These are phyloP conservation scores for Pythium oligandrum DNA, from an alignment of 352 stramenopile genomes.

Conservation along the genomic window DNA sequence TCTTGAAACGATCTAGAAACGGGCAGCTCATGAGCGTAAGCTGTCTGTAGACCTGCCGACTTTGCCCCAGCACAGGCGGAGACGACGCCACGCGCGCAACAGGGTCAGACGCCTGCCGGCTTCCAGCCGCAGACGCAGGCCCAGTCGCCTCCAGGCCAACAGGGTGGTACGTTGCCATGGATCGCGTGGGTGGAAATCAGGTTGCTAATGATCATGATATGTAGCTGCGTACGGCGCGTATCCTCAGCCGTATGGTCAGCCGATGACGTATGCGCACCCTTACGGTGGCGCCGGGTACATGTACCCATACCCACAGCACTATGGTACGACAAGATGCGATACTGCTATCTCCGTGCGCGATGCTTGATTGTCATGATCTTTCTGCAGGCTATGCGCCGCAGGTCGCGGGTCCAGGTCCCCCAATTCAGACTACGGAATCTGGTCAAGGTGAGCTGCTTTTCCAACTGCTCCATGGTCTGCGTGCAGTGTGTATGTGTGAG, in stretches of 20 bases:
- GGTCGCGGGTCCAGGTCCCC: constrained; percentile 75
- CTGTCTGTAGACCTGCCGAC: constrained; percentile 38
- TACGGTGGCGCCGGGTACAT: constrained; percentile 78
- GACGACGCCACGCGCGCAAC: constrained; percentile 26
- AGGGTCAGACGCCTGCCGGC: constrained; percentile 13
- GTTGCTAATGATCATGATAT: neutral
- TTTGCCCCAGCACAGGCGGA: constrained; percentile 17
- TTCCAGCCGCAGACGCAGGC: constrained; percentile 31
- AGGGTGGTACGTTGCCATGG: neutral
- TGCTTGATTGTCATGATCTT: constrained; percentile 2
- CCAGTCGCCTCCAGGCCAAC: constrained; percentile 30
- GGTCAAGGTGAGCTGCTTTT: constrained; percentile 60
- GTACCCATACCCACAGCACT: constrained; percentile 82
- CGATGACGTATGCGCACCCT: constrained; percentile 68
- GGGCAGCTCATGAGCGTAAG: too few relatives aligned
- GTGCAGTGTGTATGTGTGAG: too few relatives aligned
- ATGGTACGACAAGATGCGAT: constrained; percentile 32
- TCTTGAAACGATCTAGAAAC: too few relatives aligned
- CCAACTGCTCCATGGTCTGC: too few relatives aligned
- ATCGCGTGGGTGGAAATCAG: neutral
- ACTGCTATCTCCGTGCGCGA: neutral
- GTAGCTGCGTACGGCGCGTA: constrained; percentile 58
- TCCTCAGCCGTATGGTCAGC: constrained; percentile 70
- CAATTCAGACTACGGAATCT: constrained; percentile 87
- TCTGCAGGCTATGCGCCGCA: constrained; percentile 71